Evolutionary conservation across 495 filamentous ascomycete genomes (phyloP), one percentile per base, ranked within the genome.

Genomic region (Podospora australis): DNA sequence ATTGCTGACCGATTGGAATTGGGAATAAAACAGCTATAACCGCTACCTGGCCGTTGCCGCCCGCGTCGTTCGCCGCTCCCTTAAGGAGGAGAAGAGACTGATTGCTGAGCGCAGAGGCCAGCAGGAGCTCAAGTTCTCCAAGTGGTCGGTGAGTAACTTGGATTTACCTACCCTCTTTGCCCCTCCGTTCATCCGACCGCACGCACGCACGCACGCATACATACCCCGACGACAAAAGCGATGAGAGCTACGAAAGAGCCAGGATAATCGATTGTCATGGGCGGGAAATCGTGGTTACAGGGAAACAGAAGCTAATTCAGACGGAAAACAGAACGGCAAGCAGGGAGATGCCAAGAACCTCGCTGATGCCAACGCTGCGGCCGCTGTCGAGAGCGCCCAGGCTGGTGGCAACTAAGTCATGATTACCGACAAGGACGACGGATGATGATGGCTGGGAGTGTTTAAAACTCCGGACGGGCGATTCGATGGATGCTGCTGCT

Each of bases 71-170:
- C 84, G 92, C 76, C 83, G 90, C 55, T 92, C 86, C 67, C 80
- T 99, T 65, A 96, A 97, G 78, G 94, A 99, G 59, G 85, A 87
- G 32, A 83, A 84, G 72, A 78, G 92, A 68, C 66, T 96, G 46
- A 68, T 70, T 54, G 89, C 92, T 36, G 92, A 97, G 81, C 83
- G 87, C 60, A 82, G 94, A 69, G 90, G 88, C 51, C 80, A 86
- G 69, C 84, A 83, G 77, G 90, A 97, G 30, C 71, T 99, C 50
- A 83, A 83, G 72, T 96, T 95, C 61, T 82, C 91, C 48, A 95
- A 94, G 78, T 99, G 92, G 92, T 77, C 87, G 80, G 92, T 99
- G 65, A 80, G 87, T 82, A n/a, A n/a, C n/a, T n/a, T n/a, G n/a
- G n/a, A n/a, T n/a, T n/a, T n/a, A n/a, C n/a, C n/a, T n/a, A n/a